Conservation (phyloP, 805 yeast genomes). For the Yamadazyma laniorum region DNA sequence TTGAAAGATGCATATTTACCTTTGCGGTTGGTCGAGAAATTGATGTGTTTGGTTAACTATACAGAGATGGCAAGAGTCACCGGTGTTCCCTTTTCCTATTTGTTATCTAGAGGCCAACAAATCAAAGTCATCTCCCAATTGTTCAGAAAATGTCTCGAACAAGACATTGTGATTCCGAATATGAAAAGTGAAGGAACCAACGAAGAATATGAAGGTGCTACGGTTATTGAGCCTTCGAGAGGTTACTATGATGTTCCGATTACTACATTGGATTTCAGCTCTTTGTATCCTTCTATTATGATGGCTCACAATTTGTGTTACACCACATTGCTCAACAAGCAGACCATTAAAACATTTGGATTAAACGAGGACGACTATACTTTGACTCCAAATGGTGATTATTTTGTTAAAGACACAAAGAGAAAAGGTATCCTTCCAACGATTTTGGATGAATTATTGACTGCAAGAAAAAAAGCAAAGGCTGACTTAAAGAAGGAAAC, state of each 20-base stretch:
- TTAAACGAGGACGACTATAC: conserved; percentile 77
- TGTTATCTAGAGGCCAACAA: conserved; percentile 92
- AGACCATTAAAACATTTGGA: conserved; percentile 61
- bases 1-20: conserved; percentile 95
- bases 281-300: conserved; percentile 97
- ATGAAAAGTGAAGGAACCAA: conserved; percentile 74
- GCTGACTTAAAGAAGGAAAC: conserved; percentile 86
- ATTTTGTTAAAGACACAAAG: conserved; percentile 66
- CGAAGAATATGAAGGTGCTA: conserved; percentile 98
- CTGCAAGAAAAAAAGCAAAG: conserved; percentile 93
- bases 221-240: conserved; percentile 93
- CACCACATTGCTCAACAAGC: conserved; percentile 76
- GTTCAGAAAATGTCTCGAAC: conserved; percentile 85
- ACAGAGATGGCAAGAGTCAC: conserved; percentile 99
- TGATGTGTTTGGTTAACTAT: conserved; percentile 95
- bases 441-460: conserved; percentile 79
- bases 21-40: conserved; percentile 78
- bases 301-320: conserved; percentile 98
- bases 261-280: conserved; percentile 96
- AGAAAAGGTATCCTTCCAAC: conserved; percentile 90
- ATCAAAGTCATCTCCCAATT: conserved; percentile 95
- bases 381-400: conserved; percentile 88
- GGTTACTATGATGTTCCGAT: conserved; percentile 97
- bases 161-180: conserved; percentile 88
- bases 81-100: conserved; percentile 93